Percentiles rank a stretch among this genome's conserved stretches.
Evolutionary conservation across 2,329 filamentous ascomycete species (phyloP).

Genomic region (Fusarium brevicatenulatum): DNA sequence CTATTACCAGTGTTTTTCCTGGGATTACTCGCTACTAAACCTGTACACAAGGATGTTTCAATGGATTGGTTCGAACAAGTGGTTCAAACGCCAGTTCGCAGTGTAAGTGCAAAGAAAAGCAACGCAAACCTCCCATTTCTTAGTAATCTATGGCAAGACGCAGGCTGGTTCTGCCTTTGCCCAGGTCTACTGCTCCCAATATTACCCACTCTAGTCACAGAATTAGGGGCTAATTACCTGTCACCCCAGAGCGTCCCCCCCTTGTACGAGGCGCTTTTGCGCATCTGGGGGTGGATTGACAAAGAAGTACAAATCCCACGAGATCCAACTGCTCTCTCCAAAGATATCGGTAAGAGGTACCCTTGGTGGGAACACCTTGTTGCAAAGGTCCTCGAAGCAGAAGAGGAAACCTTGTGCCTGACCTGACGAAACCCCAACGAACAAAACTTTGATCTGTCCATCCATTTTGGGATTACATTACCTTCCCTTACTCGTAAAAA

Average conservation of each 20-base stretch:
- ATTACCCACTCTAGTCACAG: conserved; percentile 27
- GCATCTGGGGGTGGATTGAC: conserved; percentile 52
- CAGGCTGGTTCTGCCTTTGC: conserved; percentile 39
- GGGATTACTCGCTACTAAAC: conserved; percentile 49
- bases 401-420: conserved; percentile 52
- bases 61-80: conserved; percentile 52
- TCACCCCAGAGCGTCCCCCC: conserved; percentile 53
- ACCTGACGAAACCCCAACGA: conserved; percentile 44
- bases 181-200: conserved; percentile 17
- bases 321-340: conserved; percentile 24
- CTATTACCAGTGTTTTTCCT: conserved; percentile 55
- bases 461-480: conserved; percentile 23
- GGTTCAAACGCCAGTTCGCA: conserved; percentile 51
- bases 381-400: conserved; percentile 44
- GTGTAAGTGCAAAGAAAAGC: conserved; percentile 47
- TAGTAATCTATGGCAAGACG: conserved; percentile 14
- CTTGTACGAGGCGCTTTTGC: conserved; percentile 47
- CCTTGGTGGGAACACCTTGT: conserved; percentile 57
- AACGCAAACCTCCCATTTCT: conserved; percentile 15
- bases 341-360: conserved; percentile 44
- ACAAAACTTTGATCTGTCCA: conserved; percentile 16
- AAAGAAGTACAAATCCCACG: conserved; percentile 37
- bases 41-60: conserved; percentile 46
- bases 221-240: conserved; percentile 33
- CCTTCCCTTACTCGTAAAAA: neutral